Conservation (phyloP, 129 eudicot genomes). For the Escallonia rubra region DNA sequence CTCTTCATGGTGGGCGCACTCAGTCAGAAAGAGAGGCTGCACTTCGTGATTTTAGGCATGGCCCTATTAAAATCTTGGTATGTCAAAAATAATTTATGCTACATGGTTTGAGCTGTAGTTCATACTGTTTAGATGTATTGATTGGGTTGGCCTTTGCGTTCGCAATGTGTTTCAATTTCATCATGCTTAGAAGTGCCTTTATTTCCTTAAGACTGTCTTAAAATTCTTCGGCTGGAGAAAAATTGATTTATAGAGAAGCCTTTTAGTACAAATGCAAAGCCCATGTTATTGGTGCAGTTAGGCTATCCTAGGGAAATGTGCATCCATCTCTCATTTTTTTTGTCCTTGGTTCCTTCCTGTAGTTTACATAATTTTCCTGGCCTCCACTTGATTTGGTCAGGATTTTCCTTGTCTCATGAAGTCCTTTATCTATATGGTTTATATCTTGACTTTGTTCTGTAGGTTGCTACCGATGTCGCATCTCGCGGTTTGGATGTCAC, state of each 20-base stretch:
- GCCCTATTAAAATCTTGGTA: constrained; percentile 79
- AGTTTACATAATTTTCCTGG: not conserved
- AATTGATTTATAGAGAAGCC: too few relatives aligned
- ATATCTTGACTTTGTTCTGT: constrained; percentile 18
- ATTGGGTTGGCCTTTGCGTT: too few relatives aligned
- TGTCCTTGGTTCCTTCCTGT: not conserved
- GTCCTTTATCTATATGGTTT: constrained; percentile 1
- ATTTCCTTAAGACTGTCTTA: too few relatives aligned
- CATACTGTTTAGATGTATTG: too few relatives aligned
- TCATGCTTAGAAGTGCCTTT: too few relatives aligned
- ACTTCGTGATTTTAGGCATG: constrained; percentile 77
- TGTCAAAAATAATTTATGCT: not conserved
- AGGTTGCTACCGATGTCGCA: constrained; percentile 95
- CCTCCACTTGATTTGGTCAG: not conserved
- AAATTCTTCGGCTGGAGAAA: too few relatives aligned
- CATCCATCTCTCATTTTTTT: not conserved
- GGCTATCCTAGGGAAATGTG: too few relatives aligned
- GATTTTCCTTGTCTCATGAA: not conserved
- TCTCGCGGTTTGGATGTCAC: constrained; percentile 87
- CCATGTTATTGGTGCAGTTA: too few relatives aligned
- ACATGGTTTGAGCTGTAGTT: too few relatives aligned
- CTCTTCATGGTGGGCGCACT: constrained; percentile 87
- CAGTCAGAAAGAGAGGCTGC: constrained; percentile 84
- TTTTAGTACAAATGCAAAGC: too few relatives aligned
- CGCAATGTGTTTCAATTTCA: too few relatives aligned